phyloP scores from a whole-genome alignment of 768 basidiomycete genomes.

The Chalciporus sphaerocephalus region DNA sequence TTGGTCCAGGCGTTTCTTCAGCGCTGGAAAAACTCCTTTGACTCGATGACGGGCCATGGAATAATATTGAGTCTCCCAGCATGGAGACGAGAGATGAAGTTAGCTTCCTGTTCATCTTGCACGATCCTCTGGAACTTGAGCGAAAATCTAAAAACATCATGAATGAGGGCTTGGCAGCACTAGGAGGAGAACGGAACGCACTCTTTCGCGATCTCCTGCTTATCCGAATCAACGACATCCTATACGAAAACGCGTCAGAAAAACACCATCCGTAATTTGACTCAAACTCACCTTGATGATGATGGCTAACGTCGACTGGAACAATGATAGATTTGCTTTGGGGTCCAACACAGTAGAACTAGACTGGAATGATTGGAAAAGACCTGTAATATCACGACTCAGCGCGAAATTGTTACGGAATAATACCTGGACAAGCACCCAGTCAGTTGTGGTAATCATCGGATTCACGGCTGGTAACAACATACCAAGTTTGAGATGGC shows the following conservation, averaged over 20 bases:
- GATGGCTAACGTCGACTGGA: conserved; percentile 55
- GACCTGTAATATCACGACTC: conserved; percentile 53
- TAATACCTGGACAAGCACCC: conserved; percentile 50
- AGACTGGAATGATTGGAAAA: conserved; percentile 60
- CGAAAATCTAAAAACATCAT: conserved; percentile 38
- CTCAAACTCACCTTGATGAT: conserved; percentile 50
- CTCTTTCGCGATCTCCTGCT: conserved; percentile 55
- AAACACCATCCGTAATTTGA: not conserved
- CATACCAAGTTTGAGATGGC: conserved; percentile 60
- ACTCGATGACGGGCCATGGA: conserved; percentile 65
- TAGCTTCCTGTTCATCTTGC: conserved; percentile 53
- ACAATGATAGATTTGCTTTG: conserved; percentile 51
- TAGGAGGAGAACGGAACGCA: conserved; percentile 23
- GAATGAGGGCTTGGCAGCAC: not conserved
- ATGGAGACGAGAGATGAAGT: conserved; percentile 60
- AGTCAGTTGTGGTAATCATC: too few species aligned
- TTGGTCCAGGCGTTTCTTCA: conserved; percentile 46
- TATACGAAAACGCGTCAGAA: conserved; percentile 18
- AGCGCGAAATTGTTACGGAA: conserved; percentile 66
- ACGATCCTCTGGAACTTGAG: conserved; percentile 61
- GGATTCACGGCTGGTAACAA: conserved; percentile 24
- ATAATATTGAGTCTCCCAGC: conserved; percentile 52
- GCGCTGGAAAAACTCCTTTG: conserved; percentile 49
- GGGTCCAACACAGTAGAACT: conserved; percentile 58
- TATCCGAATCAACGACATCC: conserved; percentile 64